These are phyloP conservation scores for Pelargonium citronellum DNA, from an alignment of 441 rosid species.

Conservation along the genomic window DNA sequence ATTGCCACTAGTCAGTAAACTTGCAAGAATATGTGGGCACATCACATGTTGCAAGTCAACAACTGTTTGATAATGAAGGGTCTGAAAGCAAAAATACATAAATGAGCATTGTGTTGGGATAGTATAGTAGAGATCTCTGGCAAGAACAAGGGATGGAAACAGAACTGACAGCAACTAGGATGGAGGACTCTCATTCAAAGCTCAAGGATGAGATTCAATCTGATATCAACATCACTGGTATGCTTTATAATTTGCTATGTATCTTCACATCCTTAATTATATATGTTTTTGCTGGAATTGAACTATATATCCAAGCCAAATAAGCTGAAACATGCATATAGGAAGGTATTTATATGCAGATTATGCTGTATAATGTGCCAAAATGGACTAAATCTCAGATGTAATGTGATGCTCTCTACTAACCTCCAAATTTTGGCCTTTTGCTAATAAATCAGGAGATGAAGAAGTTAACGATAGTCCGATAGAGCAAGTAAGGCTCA, in stretches of 20 bases:
- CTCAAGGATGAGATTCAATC: not conserved
- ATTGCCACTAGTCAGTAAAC: no score
- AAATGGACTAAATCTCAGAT: no score
- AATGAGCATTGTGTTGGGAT: not conserved
- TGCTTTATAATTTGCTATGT: not conserved
- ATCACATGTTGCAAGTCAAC: not conserved
- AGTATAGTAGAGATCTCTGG: no score
- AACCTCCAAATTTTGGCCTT: no score
- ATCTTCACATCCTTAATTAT: not conserved
- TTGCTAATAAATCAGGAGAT: not conserved
- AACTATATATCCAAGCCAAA: not conserved
- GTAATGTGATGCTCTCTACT: no score
- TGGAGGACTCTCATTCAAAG: not conserved
- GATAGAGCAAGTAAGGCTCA: slow-evolving; percentile 72
- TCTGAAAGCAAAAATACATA: not conserved
- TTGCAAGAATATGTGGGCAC: not conserved
- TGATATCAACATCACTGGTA: not conserved
- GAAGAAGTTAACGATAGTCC: slow-evolving; percentile 62
- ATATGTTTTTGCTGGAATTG: not conserved
- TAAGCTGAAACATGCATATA: not conserved
- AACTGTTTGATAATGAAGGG: not conserved
- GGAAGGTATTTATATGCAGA: not conserved
- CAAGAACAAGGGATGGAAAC: not conserved
- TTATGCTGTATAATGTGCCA: not conserved
- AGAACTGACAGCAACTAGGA: not conserved